Percentiles rank a stretch among this genome's conserved stretches.
Evolutionary conservation across 2,329 filamentous ascomycete species (phyloP).

Genomic region (Fusarium subtropicale): DNA sequence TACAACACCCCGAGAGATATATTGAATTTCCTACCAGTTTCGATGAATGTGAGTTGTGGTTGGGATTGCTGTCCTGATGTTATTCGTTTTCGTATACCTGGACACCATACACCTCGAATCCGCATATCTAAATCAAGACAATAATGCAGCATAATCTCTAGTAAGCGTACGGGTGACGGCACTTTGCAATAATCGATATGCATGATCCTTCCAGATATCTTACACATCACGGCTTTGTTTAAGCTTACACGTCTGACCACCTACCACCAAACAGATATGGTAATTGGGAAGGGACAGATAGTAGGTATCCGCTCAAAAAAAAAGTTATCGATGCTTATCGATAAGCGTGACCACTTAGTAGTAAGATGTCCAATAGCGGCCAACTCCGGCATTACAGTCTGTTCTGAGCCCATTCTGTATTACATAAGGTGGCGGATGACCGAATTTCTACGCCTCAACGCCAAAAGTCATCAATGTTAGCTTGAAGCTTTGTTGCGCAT

Average conservation of each 20-base stretch:
- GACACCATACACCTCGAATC: not conserved
- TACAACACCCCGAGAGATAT: too few relatives aligned
- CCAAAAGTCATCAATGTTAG: constrained; percentile 43
- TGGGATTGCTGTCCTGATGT: not conserved
- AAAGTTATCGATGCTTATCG: constrained; percentile 38
- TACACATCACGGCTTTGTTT: not conserved
- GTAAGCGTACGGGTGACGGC: not conserved
- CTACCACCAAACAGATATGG: not conserved
- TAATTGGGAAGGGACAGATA: not conserved
- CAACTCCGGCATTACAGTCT: constrained; percentile 21
- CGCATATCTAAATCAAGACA: not conserved
- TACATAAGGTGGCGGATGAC: constrained; percentile 47
- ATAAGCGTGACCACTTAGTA: constrained; percentile 32
- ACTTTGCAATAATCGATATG: not conserved
- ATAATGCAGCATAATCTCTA: not conserved
- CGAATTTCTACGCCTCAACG: constrained; percentile 44
- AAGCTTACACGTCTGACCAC: not conserved
- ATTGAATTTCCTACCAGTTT: too few relatives aligned
- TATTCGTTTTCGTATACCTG: constrained; percentile 5
- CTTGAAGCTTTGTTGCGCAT: constrained; percentile 28
- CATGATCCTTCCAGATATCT: not conserved
- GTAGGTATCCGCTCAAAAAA: too few relatives aligned
- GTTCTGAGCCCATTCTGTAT: constrained; percentile 29
- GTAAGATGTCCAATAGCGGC: constrained; percentile 23
- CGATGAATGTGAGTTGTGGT: not conserved